Percentiles rank a stretch among this genome's conserved stretches.
Conservation (phyloP, 1,284 basidiomycete genomes). For the Blastosporella zonata region DNA sequence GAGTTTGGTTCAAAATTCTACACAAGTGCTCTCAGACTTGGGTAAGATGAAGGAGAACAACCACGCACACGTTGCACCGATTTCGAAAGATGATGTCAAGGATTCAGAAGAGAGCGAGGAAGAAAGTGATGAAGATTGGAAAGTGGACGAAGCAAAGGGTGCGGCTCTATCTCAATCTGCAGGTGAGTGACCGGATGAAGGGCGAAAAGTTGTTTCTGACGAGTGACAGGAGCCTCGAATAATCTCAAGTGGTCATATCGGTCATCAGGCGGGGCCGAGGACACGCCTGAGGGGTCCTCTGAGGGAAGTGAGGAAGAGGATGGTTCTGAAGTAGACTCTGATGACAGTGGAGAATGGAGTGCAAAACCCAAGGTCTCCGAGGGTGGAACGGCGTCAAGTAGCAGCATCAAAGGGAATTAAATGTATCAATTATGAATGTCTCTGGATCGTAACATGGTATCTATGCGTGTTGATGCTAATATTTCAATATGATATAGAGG, state of each 20-base stretch:
- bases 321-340: conserved; percentile 15
- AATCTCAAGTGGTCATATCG: background rate
- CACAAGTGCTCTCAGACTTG: background rate
- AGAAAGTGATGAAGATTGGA: conserved; percentile 1
- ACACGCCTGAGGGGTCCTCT: background rate
- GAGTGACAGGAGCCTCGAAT: conserved; percentile 8
- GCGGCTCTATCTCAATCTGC: background rate
- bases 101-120: conserved; percentile 11
- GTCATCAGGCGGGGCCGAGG: background rate
- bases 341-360: conserved; percentile 15
- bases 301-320: conserved; percentile 24
- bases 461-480: conserved; percentile 24
- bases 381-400: background rate
- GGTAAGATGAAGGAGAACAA: background rate
- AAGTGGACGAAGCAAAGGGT: background rate
- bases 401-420: background rate
- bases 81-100: background rate
- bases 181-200: background rate
- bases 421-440: background rate
- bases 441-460: conserved; percentile 11
- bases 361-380: background rate
- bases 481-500: conserved; percentile 70
- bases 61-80: background rate
- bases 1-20: background rate
- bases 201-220: background rate